Base-by-base conservation (phyloP, 108 stramenopile species). In the Skeletonema marinoi region DNA sequence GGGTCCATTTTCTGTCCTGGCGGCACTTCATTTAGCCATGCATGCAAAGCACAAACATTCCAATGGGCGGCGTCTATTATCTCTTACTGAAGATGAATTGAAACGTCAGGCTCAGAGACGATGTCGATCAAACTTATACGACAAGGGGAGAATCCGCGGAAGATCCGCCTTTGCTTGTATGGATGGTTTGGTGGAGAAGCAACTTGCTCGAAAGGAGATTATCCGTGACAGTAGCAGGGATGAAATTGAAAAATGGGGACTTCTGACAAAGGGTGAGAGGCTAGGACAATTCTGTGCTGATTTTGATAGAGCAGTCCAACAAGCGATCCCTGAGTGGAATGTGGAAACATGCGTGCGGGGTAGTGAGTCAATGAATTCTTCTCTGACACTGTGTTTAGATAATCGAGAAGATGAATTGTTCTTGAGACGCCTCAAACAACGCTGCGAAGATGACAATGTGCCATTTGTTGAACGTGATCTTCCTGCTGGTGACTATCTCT, bases 401-500 rank as follows among this genome's bases (percentile, higher is more conserved):
- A 76, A 60, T 3, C 73, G 87, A 16, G 87, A 88, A 76, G 87
- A 88, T 64, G 68, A 32, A 3, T 66, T 71, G 30, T 83, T 78
- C 41, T 48, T 78, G 32, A 64, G 83, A 66, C 81, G 87, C 16
- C 61, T 88, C 30, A 74, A 74, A 46, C 30, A 66, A 66, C 60
- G 44, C 6, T 83, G 82, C 32, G 30, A 76, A 31, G 82, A 85
- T n/a, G 74, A 80, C 25, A 71, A 71, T 12, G 66, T 85, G 16
- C 56, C 71, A 36, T 79, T 73, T 59, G 65, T 80, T 17, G 71
- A 80, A 41, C 78, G 71, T 50, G 87, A 88, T 61, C 66, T 88
- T 31, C 87, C 84, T 9, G 85, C 87, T 36, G 87, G 84, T 7
- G 87, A 88, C 63, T 88, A 83, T 58, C 74, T 87, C 25, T 88